Percentiles rank a stretch among this genome's conserved stretches.
These are phyloP conservation scores for Detonula confervacea DNA, from an alignment of 352 stramenopile species.

Conservation along the genomic window DNA sequence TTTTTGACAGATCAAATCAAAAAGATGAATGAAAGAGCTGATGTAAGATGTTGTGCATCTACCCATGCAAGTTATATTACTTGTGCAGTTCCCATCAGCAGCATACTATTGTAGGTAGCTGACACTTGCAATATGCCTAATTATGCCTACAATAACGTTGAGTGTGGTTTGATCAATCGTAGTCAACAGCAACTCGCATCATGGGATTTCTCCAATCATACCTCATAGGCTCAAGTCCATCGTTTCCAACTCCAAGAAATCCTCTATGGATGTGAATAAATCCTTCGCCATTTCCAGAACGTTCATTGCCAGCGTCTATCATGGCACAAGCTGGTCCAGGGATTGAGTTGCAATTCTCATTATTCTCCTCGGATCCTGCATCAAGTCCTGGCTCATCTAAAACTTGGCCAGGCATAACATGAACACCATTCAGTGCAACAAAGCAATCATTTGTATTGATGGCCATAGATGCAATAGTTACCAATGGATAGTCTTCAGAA, in stretches of 20 bases:
- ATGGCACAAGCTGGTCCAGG: conserved; percentile 42
- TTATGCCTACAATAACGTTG: too few species aligned
- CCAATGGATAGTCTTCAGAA: conserved; percentile 25
- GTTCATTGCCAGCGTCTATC: conserved; percentile 20
- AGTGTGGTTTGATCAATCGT: too few species aligned
- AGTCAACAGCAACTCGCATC: conserved; percentile 29
- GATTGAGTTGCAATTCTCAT: conserved; percentile 52
- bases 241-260: conserved; percentile 31
- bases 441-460: conserved; percentile 68
- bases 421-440: conserved; percentile 49
- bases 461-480: conserved; percentile 54
- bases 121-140: too few species aligned
- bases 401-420: conserved; percentile 10
- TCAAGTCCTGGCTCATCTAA: conserved; percentile 35
- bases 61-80: too few species aligned
- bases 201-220: conserved; percentile 61
- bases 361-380: conserved; percentile 58
- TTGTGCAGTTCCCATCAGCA: too few species aligned
- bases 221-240: background rate
- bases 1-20: too few species aligned
- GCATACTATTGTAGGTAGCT: too few species aligned
- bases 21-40: too few species aligned
- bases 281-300: conserved; percentile 46
- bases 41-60: too few species aligned
- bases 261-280: conserved; percentile 57